Conservation (phyloP, 2,329 filamentous ascomycete genomes). For the Akanthomyces dipterigenus region DNA sequence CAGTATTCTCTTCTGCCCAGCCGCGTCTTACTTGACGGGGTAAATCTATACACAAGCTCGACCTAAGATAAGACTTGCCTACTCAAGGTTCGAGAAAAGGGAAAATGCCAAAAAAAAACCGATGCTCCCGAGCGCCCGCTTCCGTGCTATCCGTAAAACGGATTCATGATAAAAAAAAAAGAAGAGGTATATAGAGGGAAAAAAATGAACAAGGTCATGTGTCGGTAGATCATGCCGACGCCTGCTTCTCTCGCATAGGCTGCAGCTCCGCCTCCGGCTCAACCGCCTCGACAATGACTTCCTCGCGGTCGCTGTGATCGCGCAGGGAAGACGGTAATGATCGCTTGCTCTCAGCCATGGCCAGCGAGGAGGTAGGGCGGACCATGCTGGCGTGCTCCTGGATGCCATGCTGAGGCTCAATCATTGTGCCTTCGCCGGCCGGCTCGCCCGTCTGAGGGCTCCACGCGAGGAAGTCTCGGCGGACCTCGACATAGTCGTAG, state of each 20-base stretch:
- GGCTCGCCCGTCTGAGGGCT: slow-evolving; percentile 67
- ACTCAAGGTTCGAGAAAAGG: not conserved
- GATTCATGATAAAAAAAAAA: not conserved
- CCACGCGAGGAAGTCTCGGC: slow-evolving; percentile 83
- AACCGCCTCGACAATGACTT: slow-evolving; percentile 7
- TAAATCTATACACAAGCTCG: not conserved
- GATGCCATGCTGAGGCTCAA: slow-evolving; percentile 65
- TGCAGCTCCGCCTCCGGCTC: not conserved
- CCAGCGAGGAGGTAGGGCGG: slow-evolving; percentile 18
- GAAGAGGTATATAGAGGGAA: slow-evolving; percentile 3
- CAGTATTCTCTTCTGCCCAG: not conserved
- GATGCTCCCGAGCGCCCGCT: slow-evolving; percentile 6
- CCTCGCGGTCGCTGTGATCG: slow-evolving; percentile 4
- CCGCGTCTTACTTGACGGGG: not conserved
- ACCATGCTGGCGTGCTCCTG: slow-evolving; percentile 50
- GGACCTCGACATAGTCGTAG: slow-evolving; percentile 85
- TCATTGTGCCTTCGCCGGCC: slow-evolving; percentile 47
- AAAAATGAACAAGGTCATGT: not conserved
- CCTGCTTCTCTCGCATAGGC: slow-evolving; percentile 12
- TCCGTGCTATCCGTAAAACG: not conserved
- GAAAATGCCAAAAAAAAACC: not conserved
- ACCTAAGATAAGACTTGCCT: not conserved
- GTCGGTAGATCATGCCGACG: not conserved
- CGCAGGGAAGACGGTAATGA: slow-evolving; percentile 9
- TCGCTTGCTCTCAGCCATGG: slow-evolving; percentile 11